Base-by-base conservation (phyloP, 2,329 filamentous ascomycete species). In the Calonectria leucothoes region DNA sequence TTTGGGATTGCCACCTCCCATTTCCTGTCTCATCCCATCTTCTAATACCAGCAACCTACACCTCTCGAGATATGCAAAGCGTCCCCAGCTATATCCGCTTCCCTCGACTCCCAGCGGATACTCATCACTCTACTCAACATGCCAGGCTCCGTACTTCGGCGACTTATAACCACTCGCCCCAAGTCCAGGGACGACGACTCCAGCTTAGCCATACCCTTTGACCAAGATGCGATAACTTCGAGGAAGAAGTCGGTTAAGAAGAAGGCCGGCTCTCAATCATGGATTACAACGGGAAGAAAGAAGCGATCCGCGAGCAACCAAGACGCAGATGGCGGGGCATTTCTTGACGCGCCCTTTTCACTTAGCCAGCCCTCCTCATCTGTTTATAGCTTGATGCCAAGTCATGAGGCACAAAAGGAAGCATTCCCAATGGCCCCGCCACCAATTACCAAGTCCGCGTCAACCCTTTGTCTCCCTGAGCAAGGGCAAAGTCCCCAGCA, bases 311-410 rank as follows among this genome's bases (percentile, higher is more conserved):
- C 72, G 14, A 45, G 42, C 42, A 45, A 45, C 42, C 20, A 45
- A 45, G 42, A 45, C 10, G 42, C n/a, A 83, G 37, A 81, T 81
- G 29, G 82, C 85, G 59, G 10, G 49, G 71, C 85, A 29, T 84
- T 87, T 63, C 82, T 84, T 57, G n/a, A 23, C 20, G n/a, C 79
- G 86, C 23, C 83, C 84, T n/a, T 82, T 77, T 66, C 82, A 82
- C 64, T 84, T n/a, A 61, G 14, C 11, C n/a, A 17, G 15, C 82
- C 83, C 55, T 81, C 83, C 71, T 86, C 86, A 23, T 86, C 87
- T 29, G 83, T 77, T 1, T 66, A 83, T 57, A 87, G 84, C 75
- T 89, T 88, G 80, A 85, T 88, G 78, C 87, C 85, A 77, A 87
- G 84, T 74, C 86, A 81, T 70, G 85, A 88, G 49, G 82, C 81